Percentiles rank a stretch among this genome's conserved stretches.
Conservation (phyloP, 2,329 filamentous ascomycete species). For the Fusarium hainanense region DNA sequence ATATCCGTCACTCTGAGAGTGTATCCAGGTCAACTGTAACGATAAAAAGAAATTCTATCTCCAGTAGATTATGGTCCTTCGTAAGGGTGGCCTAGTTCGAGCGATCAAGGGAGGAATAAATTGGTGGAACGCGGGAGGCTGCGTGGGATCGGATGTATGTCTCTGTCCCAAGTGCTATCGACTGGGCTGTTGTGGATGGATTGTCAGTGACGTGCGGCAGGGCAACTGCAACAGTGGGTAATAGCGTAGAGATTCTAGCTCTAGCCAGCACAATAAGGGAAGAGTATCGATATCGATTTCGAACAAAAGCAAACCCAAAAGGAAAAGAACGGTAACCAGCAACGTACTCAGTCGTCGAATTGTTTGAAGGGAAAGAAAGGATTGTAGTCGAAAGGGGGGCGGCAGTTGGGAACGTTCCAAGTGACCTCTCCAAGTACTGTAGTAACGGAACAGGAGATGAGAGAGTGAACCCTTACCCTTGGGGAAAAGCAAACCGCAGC, state of each 20-base stretch:
- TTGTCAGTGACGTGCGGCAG: slow-evolving; percentile 35
- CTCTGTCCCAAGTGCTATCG: slow-evolving; percentile 33
- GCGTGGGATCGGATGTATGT: slow-evolving; percentile 23
- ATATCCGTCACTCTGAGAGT: slow-evolving; percentile 20
- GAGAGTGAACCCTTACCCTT: slow-evolving; percentile 45
- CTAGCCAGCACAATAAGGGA: slow-evolving; percentile 23
- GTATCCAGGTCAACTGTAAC: slow-evolving; percentile 2
- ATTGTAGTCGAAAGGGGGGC: slow-evolving; percentile 41
- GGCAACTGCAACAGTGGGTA: slow-evolving; percentile 24
- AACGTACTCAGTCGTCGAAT: slow-evolving; percentile 38
- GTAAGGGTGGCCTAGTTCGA: slow-evolving; percentile 22
- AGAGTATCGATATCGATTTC: slow-evolving; percentile 11
- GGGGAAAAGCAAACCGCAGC: slow-evolving; percentile 43
- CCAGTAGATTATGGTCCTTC: slow-evolving; percentile 14
- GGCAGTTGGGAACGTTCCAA: slow-evolving; percentile 35
- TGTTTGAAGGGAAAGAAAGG: slow-evolving; percentile 33
- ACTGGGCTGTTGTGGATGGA: slow-evolving; percentile 28
- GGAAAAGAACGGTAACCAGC: slow-evolving; percentile 27
- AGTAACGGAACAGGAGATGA: slow-evolving; percentile 41
- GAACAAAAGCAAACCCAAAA: slow-evolving; percentile 21
- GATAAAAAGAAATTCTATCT: slow-evolving; percentile 24
- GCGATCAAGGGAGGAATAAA: slow-evolving; percentile 38
- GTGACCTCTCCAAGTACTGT: slow-evolving; percentile 34
- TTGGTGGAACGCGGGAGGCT: slow-evolving; percentile 40
- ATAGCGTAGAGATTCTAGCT: slow-evolving; percentile 20